phyloP scores from a whole-genome alignment of 1,284 basidiomycete genomes.

The Crucibulum cyathiforme region DNA sequence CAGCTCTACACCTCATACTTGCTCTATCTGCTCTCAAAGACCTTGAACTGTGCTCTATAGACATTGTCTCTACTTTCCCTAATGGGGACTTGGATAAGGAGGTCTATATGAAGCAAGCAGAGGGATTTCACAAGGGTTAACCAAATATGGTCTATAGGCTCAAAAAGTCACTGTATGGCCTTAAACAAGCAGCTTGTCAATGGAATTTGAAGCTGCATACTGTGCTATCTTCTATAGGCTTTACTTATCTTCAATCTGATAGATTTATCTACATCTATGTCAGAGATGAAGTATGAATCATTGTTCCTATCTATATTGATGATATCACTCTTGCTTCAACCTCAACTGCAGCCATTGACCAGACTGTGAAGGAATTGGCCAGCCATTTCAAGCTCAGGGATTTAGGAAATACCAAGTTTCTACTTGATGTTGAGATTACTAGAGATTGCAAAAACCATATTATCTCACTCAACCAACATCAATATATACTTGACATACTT shows the following conservation, averaged over 20 bases:
- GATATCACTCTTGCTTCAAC: too few relatives aligned
- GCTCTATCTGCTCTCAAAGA: too few relatives aligned
- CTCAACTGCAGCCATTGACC: too few relatives aligned
- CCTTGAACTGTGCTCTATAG: slow-evolving; percentile 34
- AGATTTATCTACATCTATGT: slow-evolving; percentile 22
- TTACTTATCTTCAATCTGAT: slow-evolving; percentile 18
- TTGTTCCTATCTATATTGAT: slow-evolving; percentile 9
- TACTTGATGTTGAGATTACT: too few relatives aligned
- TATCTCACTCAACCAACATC: too few relatives aligned
- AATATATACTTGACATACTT: too few relatives aligned
- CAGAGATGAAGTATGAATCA: slow-evolving; percentile 14
- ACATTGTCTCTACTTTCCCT: slow-evolving; percentile 37
- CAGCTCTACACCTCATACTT: too few relatives aligned
- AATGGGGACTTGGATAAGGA: slow-evolving; percentile 37
- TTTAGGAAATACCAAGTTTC: too few relatives aligned
- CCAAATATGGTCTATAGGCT: slow-evolving; percentile 22
- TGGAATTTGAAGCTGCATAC: slow-evolving; percentile 26
- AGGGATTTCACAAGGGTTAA: slow-evolving; percentile 31
- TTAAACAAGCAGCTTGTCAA: slow-evolving; percentile 32
- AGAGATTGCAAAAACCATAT: too few relatives aligned
- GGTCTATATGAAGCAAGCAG: slow-evolving; percentile 34
- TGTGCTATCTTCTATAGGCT: slow-evolving; percentile 20
- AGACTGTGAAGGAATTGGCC: too few relatives aligned
- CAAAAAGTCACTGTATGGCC: slow-evolving; percentile 34
- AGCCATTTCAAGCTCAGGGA: too few relatives aligned